phyloP scores from a whole-genome alignment of 768 basidiomycete species.

The Psilocybe cyanescens region DNA sequence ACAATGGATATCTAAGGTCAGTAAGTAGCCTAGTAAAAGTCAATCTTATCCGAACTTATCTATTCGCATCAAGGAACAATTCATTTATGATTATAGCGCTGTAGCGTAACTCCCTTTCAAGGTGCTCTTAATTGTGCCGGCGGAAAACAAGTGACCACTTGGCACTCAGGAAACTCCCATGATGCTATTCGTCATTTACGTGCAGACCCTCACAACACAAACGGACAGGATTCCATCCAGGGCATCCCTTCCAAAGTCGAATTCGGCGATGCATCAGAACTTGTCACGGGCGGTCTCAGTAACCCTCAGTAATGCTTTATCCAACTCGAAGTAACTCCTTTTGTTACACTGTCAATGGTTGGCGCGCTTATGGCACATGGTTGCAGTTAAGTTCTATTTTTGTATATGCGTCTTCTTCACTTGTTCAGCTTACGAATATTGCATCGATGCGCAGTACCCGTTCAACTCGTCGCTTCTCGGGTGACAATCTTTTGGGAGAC shows the following conservation, averaged over 20 bases:
- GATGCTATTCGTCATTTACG: slow-evolving; percentile 12
- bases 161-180: slow-evolving; percentile 8
- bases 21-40: slow-evolving; percentile 1
- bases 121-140: slow-evolving; percentile 6
- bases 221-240: slow-evolving; percentile 9
- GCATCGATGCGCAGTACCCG: slow-evolving; percentile 21
- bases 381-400: slow-evolving; percentile 19
- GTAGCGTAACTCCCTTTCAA: background rate
- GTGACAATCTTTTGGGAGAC: slow-evolving; percentile 17
- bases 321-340: slow-evolving; percentile 22
- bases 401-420: slow-evolving; percentile 1
- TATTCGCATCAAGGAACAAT: slow-evolving; percentile 18
- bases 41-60: slow-evolving; percentile 12
- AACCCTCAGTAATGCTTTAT: slow-evolving; percentile 10
- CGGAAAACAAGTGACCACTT: slow-evolving; percentile 18
- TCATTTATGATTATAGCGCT: slow-evolving; percentile 3
- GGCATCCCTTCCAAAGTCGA: slow-evolving; percentile 15
- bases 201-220: slow-evolving; percentile 14
- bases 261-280: slow-evolving; percentile 17
- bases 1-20: background rate
- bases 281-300: slow-evolving; percentile 22
- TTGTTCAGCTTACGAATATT: slow-evolving; percentile 18
- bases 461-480: slow-evolving; percentile 4
- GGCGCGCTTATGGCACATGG: slow-evolving; percentile 25
- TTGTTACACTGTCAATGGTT: slow-evolving; percentile 19